These are phyloP conservation scores for Actinomortierella ambigua DNA, from an alignment of 371 early-diverging fungal species.

Conservation along the genomic window DNA sequence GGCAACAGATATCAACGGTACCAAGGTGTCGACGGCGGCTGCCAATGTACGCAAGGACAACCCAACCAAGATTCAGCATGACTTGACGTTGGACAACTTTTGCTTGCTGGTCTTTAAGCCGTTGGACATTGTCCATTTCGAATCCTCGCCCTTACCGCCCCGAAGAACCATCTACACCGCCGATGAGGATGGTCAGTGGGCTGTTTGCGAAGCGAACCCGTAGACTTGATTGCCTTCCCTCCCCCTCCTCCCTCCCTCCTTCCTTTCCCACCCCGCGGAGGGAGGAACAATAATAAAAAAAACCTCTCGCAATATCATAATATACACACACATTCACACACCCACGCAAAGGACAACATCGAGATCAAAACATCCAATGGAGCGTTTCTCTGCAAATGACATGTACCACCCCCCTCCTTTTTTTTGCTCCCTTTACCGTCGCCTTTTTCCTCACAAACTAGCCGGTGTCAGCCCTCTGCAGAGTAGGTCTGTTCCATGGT, in stretches of 20 bases:
- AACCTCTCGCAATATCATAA: too few species aligned
- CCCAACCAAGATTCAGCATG: conserved; percentile 55
- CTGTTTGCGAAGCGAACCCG: conserved; percentile 36
- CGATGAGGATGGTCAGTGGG: conserved; percentile 42
- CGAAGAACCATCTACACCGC: conserved; percentile 51
- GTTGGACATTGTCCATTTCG: conserved; percentile 65
- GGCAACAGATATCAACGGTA: background rate
- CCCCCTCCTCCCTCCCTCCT: background rate
- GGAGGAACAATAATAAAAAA: background rate
- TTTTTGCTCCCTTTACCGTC: too few species aligned
- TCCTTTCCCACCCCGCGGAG: background rate
- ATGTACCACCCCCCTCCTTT: too few species aligned
- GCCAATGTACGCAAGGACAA: conserved; percentile 38
- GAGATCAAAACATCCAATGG: too few species aligned
- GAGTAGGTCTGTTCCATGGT: too few species aligned
- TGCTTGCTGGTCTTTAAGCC: conserved; percentile 74
- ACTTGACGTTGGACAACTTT: conserved; percentile 77
- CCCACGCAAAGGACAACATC: too few species aligned
- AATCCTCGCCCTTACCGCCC: conserved; percentile 57
- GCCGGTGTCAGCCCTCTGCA: too few species aligned
- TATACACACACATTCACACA: too few species aligned
- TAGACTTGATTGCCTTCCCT: conserved; percentile 1
- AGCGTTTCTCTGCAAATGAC: too few species aligned
- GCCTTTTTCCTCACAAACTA: too few species aligned
- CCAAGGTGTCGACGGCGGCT: background rate